Evolutionary conservation across 495 filamentous ascomycete genomes (phyloP), one percentile per base, ranked within the genome.

Genomic region (Hypoxylon fuscum): DNA sequence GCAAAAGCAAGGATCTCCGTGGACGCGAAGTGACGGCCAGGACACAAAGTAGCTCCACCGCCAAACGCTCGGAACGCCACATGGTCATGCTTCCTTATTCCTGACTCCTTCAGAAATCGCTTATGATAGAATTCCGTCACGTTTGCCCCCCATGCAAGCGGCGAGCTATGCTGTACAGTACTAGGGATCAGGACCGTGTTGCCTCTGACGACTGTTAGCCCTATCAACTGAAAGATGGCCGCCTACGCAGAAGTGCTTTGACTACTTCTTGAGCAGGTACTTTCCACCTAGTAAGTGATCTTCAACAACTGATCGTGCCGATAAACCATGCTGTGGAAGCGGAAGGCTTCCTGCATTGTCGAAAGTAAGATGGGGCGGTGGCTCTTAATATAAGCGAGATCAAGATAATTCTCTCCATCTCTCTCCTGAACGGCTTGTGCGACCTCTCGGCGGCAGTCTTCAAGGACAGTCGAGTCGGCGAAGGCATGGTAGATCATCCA

Each of bases 1-100:
- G 74, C 73, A 41, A 79, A 71, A 6, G 69, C 63, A 37, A 77
- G 54, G 32, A 83, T 79, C 69, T 81, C 77, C 11, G 72, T 73
- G n/a, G 72, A 68, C 0, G 81, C 82, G 61, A 83, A 83, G 58
- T 80, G 72, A 0, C 80, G 69, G 0, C 82, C 81, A 7, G 82
- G 82, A 59, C 81, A 84, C 10, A 82, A 52, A 12, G 74, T 75
- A 43, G 72, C 71, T 41, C 81, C 81, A 6, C 81, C 81, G 6
- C 81, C 81, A 61, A 84, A 85, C 12, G 72, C 74, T 4, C 79
- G 60, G 53, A 79, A 83, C 10, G 71, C 69, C 2, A 68, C 68
- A n/a, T 62, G 69, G 40, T 74, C 61, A 7, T 62, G 49, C 0
- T 66, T 69, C 12, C 11, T 29, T 12, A 12, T 59, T 31, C 56